A percentile compares a stretch with the other conserved stretches of the same genome.
Evolutionary conservation across 2,329 filamentous ascomycete genomes (phyloP).

Genomic region (Chalara sp.): DNA sequence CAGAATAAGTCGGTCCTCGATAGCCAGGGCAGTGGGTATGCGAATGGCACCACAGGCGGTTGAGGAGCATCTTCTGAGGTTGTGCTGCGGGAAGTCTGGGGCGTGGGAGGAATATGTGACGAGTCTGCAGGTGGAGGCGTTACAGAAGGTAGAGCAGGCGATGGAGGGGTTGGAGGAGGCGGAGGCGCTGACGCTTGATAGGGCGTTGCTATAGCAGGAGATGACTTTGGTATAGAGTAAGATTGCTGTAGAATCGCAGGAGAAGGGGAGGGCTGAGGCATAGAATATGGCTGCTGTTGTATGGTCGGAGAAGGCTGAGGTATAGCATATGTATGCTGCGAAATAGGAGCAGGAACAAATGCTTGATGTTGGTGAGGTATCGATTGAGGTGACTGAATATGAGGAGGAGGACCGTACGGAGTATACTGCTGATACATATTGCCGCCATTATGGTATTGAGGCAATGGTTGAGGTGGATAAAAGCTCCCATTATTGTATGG

Average conservation of each 20-base stretch:
- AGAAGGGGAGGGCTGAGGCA: slow-evolving; percentile 32
- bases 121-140: slow-evolving; percentile 20
- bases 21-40: slow-evolving; percentile 48
- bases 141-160: slow-evolving; percentile 44
- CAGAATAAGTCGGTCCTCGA: slow-evolving; percentile 46
- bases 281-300: slow-evolving; percentile 47
- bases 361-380: slow-evolving; percentile 42
- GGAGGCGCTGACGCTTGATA: slow-evolving; percentile 20
- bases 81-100: slow-evolving; percentile 19
- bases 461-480: slow-evolving; percentile 48
- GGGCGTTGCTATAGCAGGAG: slow-evolving; percentile 36
- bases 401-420: slow-evolving; percentile 37
- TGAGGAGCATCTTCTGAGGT: too few species aligned
- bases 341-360: slow-evolving; percentile 39
- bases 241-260: slow-evolving; percentile 6
- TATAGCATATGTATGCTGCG: slow-evolving; percentile 34
- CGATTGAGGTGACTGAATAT: slow-evolving; percentile 37
- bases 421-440: slow-evolving; percentile 41
- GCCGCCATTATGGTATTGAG: slow-evolving; percentile 51
- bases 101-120: slow-evolving; percentile 11
- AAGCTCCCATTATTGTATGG: slow-evolving; percentile 41
- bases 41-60: neutral
- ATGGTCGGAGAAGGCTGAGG: slow-evolving; percentile 45
- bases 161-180: slow-evolving; percentile 17
- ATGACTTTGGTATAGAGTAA: slow-evolving; percentile 33